Conservation (phyloP, 495 filamentous ascomycete species). For the Terfezia claveryi region DNA sequence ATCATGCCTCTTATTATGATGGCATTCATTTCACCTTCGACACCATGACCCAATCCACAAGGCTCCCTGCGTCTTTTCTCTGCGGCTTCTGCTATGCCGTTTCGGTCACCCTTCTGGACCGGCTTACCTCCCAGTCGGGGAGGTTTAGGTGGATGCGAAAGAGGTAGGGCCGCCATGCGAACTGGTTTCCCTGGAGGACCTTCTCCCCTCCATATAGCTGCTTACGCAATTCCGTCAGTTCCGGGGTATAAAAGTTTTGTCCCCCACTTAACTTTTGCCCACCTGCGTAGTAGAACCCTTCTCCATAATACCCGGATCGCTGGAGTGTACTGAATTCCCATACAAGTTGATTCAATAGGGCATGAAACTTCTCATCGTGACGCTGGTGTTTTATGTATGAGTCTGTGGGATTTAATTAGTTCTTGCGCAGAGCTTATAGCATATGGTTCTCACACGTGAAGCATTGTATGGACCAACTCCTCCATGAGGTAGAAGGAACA, state of each 20-base stretch:
- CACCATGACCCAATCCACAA: neutral
- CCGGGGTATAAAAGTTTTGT: neutral
- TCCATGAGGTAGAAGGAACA: slow-evolving; percentile 65
- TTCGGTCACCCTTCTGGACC: neutral
- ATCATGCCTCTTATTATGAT: neutral
- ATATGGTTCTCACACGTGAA: slow-evolving; percentile 48
- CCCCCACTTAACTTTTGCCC: slow-evolving; percentile 52
- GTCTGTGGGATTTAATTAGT: no score
- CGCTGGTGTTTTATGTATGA: slow-evolving; percentile 58
- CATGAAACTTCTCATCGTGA: slow-evolving; percentile 64
- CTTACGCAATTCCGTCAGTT: no score
- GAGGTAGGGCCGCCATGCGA: no score
- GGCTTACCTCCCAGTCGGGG: no score
- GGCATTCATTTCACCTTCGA: neutral
- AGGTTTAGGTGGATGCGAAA: no score
- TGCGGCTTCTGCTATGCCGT: neutral
- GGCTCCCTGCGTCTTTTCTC: neutral
- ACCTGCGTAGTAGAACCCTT: slow-evolving; percentile 52
- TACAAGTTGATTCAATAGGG: slow-evolving; percentile 68
- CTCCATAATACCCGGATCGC: slow-evolving; percentile 72
- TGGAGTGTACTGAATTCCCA: slow-evolving; percentile 58
- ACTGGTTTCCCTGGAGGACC: no score
- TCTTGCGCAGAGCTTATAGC: no score
- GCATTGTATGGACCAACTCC: slow-evolving; percentile 69
- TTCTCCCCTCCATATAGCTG: no score